Evolutionary conservation across 2,329 filamentous ascomycete genomes (phyloP), one percentile per base, ranked within the genome.

Genomic region (Hymenoscyphus fraxineus): DNA sequence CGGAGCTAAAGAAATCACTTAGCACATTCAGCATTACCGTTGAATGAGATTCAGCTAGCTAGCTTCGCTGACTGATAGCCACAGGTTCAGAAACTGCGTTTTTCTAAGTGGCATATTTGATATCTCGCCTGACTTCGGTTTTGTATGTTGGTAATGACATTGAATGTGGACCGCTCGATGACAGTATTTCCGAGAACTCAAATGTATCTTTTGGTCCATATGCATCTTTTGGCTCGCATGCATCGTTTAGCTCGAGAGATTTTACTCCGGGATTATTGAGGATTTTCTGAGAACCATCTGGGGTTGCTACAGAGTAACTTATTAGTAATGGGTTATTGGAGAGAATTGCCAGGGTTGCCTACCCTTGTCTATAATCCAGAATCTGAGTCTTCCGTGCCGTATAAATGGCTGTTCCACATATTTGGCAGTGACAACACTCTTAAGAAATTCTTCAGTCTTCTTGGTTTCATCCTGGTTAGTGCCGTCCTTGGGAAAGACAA

Each of bases 251-350:
- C 27, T 39, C 56, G 16, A 58, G 22, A 39, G 19, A 1, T n/a
- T 58, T 58, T 19, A 61, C 59, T 32, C 59, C 59, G 6, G 59
- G 44, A 31, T 61, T 27, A 55, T 61, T 61, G 41, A 16, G 10
- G 31, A 40, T 44, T 31, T 61, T 15, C 15, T 51, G 19, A 22
- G 31, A 44, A n/a, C 16, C n/a, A n/a, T 16, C 16, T 44, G 15
- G 16, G 6, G 15, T 44, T n/a, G n/a, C 6, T 7, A 44, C 40
- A 15, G 7, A 16, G 1, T 44, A 15, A 44, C 15, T n/a, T 2
- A 44, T 4, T 15, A n/a, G 40, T 2, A 44, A 44, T 44, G 16
- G 40, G 2, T 3, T n/a, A 16, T 16, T 27, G 22, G 22, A 27
- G 40, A 44, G 40, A 5, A n/a, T 15, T 16, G 40, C 40, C n/a